Percentiles rank a stretch among this genome's conserved stretches.
These are phyloP conservation scores for Metarhizium brunneum DNA, from an alignment of 2,329 filamentous ascomycete species.

Conservation along the genomic window DNA sequence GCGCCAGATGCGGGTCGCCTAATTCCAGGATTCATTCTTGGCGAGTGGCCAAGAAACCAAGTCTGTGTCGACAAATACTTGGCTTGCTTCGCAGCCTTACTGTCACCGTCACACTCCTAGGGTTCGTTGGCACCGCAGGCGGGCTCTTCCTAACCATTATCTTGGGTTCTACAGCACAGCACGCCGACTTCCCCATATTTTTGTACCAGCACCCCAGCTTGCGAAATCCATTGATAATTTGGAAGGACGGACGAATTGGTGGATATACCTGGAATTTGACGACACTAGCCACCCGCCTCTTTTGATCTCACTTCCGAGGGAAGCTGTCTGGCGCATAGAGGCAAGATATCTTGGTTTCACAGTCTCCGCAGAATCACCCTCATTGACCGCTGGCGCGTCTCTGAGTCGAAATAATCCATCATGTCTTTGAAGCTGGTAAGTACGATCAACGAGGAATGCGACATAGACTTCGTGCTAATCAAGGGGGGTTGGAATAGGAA, in stretches of 20 bases:
- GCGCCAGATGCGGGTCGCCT: neutral
- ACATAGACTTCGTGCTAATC: neutral
- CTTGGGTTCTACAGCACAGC: neutral
- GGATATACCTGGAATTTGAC: neutral
- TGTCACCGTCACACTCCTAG: neutral
- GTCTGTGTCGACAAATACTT: neutral
- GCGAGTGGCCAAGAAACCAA: conserved; percentile 1
- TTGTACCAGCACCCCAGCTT: neutral
- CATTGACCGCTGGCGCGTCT: conserved; percentile 1
- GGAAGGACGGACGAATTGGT: neutral
- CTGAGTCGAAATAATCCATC: neutral
- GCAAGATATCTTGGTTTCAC: neutral
- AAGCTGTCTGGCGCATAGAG: too few species aligned
- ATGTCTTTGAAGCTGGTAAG: conserved; percentile 56
- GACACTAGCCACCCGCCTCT: neutral
- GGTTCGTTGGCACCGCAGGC: neutral
- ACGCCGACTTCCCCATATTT: neutral
- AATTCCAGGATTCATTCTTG: neutral
- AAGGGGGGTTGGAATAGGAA: conserved; percentile 50
- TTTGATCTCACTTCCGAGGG: neutral
- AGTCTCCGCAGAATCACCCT: neutral
- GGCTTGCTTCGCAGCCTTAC: neutral
- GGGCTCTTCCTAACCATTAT: neutral
- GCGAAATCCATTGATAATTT: neutral
- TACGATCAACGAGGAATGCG: neutral